phyloP scores from a whole-genome alignment of 2,329 filamentous ascomycete species.

The Aspergillus carbonarius region DNA sequence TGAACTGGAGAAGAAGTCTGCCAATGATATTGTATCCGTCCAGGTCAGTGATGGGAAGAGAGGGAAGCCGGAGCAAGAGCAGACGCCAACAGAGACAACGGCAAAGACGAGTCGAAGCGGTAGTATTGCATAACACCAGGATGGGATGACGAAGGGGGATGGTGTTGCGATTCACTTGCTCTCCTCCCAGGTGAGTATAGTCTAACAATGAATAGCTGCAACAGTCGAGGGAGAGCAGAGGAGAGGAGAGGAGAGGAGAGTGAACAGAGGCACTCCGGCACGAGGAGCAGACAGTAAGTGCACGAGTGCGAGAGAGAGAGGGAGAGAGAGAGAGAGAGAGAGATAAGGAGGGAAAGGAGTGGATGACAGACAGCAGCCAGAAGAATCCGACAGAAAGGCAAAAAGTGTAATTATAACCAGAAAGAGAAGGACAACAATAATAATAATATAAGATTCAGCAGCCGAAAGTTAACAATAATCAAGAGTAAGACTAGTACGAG shows the following conservation, averaged over 20 bases:
- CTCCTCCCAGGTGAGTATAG: background rate
- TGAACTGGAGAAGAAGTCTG: slow-evolving; percentile 33
- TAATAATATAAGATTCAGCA: slow-evolving; percentile 10
- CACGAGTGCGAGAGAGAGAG: background rate
- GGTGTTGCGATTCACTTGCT: background rate
- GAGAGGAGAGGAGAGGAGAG: slow-evolving; percentile 7
- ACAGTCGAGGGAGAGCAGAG: slow-evolving; percentile 8
- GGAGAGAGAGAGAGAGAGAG: slow-evolving; percentile 1
- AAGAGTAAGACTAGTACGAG: slow-evolving; percentile 17
- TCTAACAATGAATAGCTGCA: background rate
- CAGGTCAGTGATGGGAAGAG: slow-evolving; percentile 18
- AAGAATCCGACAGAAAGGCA: slow-evolving; percentile 3
- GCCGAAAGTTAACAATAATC: slow-evolving; percentile 7
- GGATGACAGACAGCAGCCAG: slow-evolving; percentile 1
- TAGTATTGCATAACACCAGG: background rate
- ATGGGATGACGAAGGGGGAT: background rate
- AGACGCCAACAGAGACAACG: slow-evolving; percentile 5
- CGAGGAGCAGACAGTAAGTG: too few relatives aligned
- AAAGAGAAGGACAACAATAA: slow-evolving; percentile 8
- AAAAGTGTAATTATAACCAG: slow-evolving; percentile 6
- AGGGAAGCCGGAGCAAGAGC: slow-evolving; percentile 10
- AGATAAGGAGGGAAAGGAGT: slow-evolving; percentile 1
- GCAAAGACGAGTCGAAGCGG: slow-evolving; percentile 3
- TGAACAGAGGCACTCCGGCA: background rate
- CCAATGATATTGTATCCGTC: slow-evolving; percentile 17